Base-by-base conservation (phyloP, 441 rosid species). In the Croton setiger region DNA sequence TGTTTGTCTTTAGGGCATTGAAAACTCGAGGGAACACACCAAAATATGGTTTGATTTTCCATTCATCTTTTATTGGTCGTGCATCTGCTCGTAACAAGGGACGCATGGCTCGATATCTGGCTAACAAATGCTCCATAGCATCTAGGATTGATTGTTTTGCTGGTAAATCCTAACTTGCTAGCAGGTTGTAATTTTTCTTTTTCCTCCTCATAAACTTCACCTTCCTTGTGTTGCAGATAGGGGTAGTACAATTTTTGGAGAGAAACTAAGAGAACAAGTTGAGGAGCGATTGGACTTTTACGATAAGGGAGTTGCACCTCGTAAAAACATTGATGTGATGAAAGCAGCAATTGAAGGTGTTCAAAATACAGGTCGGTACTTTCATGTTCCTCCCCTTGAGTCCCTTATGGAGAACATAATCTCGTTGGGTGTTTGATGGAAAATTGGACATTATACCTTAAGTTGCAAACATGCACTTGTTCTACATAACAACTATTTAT, bases 31-130 rank as follows among this genome's bases (percentile, higher is more conserved):
- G 98, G 71, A 95, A 95, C 74, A 95, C 97, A 35, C 98, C 97
- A 37, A 90, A 92, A 74, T 89, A 95, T 78, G 98, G 98, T 47
- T 82, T 92, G 73, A 91, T 95, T 67, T 95, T 92, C 84, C 99
- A 92, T 76, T 95, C 98, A 23, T 90, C 98, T 17, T 95, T 90
- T 73, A 95, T 95, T 75, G 99, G 98, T 17, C 87, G 96, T 58
- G 97, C 98, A 43, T 85, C 98, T 76, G 88, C 99, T 12, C 84
- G 84, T 68, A 95, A 92, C 87, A 95, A 95, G 85, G 99, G 98
- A 1, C 86, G 98, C 60, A 87, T 95, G 82, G 98, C 97, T 65
- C 98, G 99, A 31, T 92, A 78, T 74, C 91, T 92, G 49, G 99
- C 98, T 37, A 95, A 95, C 80, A 95, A 95, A 76, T 95, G 98